phyloP scores from a whole-genome alignment of 768 basidiomycete species.

The Hebeloma cylindrosporum region DNA sequence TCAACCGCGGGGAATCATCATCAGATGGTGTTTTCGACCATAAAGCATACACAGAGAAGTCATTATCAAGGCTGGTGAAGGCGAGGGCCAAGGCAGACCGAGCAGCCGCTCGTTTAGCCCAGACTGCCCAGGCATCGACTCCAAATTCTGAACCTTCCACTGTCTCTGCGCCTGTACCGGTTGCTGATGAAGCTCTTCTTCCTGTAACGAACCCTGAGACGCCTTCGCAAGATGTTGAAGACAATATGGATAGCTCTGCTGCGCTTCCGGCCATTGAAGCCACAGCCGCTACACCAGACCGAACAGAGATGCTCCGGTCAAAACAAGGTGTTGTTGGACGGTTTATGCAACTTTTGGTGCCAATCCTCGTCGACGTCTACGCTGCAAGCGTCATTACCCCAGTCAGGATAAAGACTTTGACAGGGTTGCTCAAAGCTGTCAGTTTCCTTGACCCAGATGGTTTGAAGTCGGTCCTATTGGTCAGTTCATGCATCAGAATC shows the following conservation, averaged over 20 bases:
- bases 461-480: constrained; percentile 74
- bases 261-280: constrained; percentile 35
- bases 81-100: constrained; percentile 83
- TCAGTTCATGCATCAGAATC: constrained; percentile 36
- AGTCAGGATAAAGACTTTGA: constrained; percentile 86
- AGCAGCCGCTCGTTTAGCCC: constrained; percentile 61
- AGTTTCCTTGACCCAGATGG: constrained; percentile 82
- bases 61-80: constrained; percentile 71
- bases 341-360: constrained; percentile 88
- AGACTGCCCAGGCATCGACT: constrained; percentile 15
- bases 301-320: constrained; percentile 74
- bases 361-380: constrained; percentile 97
- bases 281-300: constrained; percentile 49
- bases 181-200: constrained; percentile 24
- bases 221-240: constrained; percentile 43
- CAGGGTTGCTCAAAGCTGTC: constrained; percentile 85
- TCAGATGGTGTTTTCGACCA: constrained; percentile 95
- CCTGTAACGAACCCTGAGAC: constrained; percentile 24
- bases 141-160: constrained; percentile 28
- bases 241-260: constrained; percentile 29
- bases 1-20: constrained; percentile 6
- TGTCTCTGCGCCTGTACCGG: constrained; percentile 23
- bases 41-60: constrained; percentile 86
- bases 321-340: constrained; percentile 75
- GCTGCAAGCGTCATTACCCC: constrained; percentile 92